Percentiles rank a stretch among this genome's conserved stretches.
phyloP scores from a whole-genome alignment of 495 filamentous ascomycete species.

The Penicillium lagena region DNA sequence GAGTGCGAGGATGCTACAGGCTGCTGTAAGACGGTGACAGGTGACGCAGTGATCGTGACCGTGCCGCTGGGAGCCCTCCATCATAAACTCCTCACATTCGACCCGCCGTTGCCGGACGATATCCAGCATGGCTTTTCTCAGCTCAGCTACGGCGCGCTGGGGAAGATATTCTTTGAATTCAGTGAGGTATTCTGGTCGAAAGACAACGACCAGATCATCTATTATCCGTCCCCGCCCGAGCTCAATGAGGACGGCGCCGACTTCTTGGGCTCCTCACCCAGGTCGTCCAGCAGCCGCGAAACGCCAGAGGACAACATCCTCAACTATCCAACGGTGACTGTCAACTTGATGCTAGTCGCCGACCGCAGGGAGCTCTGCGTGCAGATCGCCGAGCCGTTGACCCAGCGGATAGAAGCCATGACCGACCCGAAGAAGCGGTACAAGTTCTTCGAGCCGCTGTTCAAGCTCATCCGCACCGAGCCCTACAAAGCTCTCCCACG shows the following conservation, averaged over 20 bases:
- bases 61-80: constrained; percentile 15
- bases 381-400: constrained; percentile 18
- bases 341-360: constrained; percentile 20
- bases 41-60: constrained; percentile 17
- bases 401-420: constrained; percentile 19
- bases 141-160: constrained; percentile 17
- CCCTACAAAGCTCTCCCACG: constrained; percentile 17
- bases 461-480: constrained; percentile 17
- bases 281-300: constrained; percentile 2
- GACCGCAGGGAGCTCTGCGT: constrained; percentile 18
- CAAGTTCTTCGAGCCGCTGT: constrained; percentile 17
- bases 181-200: constrained; percentile 18
- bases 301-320: constrained; percentile 13
- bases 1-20: constrained; percentile 11
- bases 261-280: constrained; percentile 4
- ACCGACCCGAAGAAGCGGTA: constrained; percentile 14
- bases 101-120: constrained; percentile 17
- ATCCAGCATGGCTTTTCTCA: constrained; percentile 15
- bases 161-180: constrained; percentile 22
- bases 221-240: constrained; percentile 16
- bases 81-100: constrained; percentile 17
- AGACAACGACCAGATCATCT: constrained; percentile 20
- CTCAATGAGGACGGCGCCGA: too few relatives aligned
- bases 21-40: neutral
- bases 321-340: constrained; percentile 19